Evolutionary conservation across 768 basidiomycete species (phyloP).

Genomic region (Goffeauzyma gilvescens): DNA sequence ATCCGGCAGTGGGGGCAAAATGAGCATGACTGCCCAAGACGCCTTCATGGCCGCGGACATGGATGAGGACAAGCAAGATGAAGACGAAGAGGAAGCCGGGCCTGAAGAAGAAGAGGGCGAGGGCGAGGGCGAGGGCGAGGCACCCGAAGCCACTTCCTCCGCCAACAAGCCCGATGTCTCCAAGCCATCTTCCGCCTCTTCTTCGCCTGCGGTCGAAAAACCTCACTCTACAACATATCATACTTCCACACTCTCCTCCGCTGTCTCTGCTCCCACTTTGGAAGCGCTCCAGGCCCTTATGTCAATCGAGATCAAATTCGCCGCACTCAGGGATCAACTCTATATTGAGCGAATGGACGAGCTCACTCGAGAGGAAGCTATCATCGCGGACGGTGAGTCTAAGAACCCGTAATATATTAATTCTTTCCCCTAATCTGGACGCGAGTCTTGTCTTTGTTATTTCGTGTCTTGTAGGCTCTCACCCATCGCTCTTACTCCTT

Average conservation of each 20-base stretch:
- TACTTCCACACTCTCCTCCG: slow-evolving; percentile 11
- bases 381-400: slow-evolving; percentile 53
- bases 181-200: slow-evolving; percentile 36
- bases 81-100: background rate
- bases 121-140: too few relatives aligned
- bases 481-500: slow-evolving; percentile 69
- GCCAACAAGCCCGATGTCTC: slow-evolving; percentile 3
- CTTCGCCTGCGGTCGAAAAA: slow-evolving; percentile 46
- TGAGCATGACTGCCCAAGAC: background rate
- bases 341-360: slow-evolving; percentile 91
- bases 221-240: too few relatives aligned
- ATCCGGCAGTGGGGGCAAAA: background rate
- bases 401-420: background rate
- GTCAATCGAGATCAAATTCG: slow-evolving; percentile 81
- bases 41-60: background rate
- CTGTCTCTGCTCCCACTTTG: slow-evolving; percentile 20
- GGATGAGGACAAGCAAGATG: background rate
- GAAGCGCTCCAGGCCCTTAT: slow-evolving; percentile 78
- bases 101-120: background rate
- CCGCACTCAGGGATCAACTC: slow-evolving; percentile 60
- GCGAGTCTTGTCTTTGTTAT: background rate
- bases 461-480: slow-evolving; percentile 44
- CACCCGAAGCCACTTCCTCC: background rate
- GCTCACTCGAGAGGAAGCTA: slow-evolving; percentile 66
- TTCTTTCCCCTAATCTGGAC: background rate